Conservation (phyloP, 2,329 filamentous ascomycete species). For the Dothistroma pini region DNA sequence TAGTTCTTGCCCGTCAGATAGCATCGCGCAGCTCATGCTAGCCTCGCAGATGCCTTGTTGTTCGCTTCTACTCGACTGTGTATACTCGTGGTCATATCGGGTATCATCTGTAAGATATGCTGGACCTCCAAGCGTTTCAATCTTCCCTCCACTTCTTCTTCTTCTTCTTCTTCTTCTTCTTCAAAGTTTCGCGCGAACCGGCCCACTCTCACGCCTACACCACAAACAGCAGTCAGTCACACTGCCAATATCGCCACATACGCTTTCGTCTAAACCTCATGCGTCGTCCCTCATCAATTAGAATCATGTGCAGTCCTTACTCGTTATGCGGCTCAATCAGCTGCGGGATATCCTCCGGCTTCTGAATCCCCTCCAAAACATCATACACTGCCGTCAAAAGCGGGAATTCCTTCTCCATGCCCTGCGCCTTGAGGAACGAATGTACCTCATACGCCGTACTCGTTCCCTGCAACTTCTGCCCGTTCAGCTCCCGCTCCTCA, state of each 20-base stretch:
- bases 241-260: not conserved
- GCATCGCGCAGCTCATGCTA: too few relatives aligned
- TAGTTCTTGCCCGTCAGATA: too few relatives aligned
- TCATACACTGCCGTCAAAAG: slow-evolving; percentile 85
- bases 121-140: not conserved
- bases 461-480: slow-evolving; percentile 94
- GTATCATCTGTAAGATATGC: not conserved
- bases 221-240: not conserved
- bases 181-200: not conserved
- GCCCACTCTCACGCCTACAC: not conserved
- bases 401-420: slow-evolving; percentile 78
- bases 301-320: slow-evolving; percentile 2
- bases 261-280: not conserved
- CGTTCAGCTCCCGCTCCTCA: slow-evolving; percentile 85
- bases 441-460: slow-evolving; percentile 89
- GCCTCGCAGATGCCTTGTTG: too few relatives aligned
- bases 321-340: slow-evolving; percentile 44
- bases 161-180: not conserved
- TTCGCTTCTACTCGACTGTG: not conserved
- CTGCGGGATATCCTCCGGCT: slow-evolving; percentile 75
- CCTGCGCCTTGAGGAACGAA: slow-evolving; percentile 75
- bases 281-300: not conserved
- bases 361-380: slow-evolving; percentile 71
- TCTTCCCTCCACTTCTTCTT: not conserved
- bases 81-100: not conserved